Base-by-base conservation (phyloP, 305 asterid species). In the Stenogyne calaminthoides region DNA sequence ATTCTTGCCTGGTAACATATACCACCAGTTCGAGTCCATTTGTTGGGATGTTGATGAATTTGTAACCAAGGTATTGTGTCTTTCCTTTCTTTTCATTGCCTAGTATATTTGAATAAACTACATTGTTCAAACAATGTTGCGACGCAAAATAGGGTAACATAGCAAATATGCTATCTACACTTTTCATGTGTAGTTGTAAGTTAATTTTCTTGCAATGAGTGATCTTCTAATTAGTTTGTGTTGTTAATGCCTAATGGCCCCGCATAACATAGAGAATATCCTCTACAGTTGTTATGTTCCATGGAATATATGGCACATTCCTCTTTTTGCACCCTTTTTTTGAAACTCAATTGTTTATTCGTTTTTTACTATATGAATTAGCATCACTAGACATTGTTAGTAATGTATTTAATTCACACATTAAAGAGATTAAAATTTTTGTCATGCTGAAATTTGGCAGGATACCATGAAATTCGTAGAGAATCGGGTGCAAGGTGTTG, bases 401-500 rank as follows among this genome's bases (percentile, higher is more conserved):
- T 20, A 20, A 6, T 34, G 2, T 57, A 3, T 9, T 12, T 55
- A 49, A 47, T 44, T 19, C 25, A 22, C 32, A 32, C 40, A 18
- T 36, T 49, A 32, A 47, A 15, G 56, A 20, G 27, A 55, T 55
- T 12, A 44, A 42, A 62, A 16, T 14, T 64, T 39, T 70, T 57
- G 61, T 72, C 46, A 60, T 37, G 9, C 29, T 36, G 40, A 11
- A 62, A 68, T 40, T 68, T 62, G 61, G 42, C 84, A 88, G 92
- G 93, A 85, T n/a, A 74, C 89, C 0, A 64, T 78, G 65, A 86
- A 81, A 78, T 85, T 74, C 73, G 84, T 85, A 7, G 94, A 73
- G 84, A 79, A 78, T 73, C 87, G 83, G 63, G 91, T 85, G 80
- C 88, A 89, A 55, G 79, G 67, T 80, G 91, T 85, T 76, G 88